Percentiles rank a stretch among this genome's conserved stretches.
Conservation (phyloP, 106 monocot genomes). For the Dactylorhiza incarnata region DNA sequence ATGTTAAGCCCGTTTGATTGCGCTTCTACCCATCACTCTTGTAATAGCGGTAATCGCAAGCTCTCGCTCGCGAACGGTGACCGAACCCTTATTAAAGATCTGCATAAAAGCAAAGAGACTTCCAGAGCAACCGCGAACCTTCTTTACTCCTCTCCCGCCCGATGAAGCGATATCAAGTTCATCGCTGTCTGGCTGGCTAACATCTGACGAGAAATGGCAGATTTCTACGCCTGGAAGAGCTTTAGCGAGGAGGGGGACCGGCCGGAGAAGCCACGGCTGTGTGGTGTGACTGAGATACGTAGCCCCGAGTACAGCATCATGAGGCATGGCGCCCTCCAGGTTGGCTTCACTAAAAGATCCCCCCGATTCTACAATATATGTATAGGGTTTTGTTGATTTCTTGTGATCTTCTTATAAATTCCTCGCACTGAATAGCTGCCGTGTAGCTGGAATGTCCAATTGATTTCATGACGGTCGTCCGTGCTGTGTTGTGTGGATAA, state of each 20-base stretch:
- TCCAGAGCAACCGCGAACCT: neutral
- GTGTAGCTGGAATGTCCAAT: neutral
- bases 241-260: constrained; percentile 69
- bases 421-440: neutral
- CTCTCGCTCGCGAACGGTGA: neutral
- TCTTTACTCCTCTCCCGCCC: neutral
- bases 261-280: constrained; percentile 78
- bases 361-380: neutral
- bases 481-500: neutral
- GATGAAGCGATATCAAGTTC: too few species aligned
- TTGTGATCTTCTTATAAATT: neutral
- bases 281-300: constrained; percentile 77
- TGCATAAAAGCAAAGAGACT: neutral
- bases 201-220: neutral
- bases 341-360: neutral
- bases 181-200: neutral
- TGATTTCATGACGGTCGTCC: neutral
- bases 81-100: neutral
- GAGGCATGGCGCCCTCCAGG: constrained; percentile 49
- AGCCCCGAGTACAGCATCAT: constrained; percentile 51
- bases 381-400: neutral
- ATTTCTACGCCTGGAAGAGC: constrained; percentile 38
- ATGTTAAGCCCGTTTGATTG: too few species aligned
- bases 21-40: too few species aligned
- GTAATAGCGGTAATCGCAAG: neutral